Evolutionary conservation across 768 basidiomycete genomes (phyloP), one percentile per base, ranked within the genome.

Genomic region (Boletus tomentosulus): DNA sequence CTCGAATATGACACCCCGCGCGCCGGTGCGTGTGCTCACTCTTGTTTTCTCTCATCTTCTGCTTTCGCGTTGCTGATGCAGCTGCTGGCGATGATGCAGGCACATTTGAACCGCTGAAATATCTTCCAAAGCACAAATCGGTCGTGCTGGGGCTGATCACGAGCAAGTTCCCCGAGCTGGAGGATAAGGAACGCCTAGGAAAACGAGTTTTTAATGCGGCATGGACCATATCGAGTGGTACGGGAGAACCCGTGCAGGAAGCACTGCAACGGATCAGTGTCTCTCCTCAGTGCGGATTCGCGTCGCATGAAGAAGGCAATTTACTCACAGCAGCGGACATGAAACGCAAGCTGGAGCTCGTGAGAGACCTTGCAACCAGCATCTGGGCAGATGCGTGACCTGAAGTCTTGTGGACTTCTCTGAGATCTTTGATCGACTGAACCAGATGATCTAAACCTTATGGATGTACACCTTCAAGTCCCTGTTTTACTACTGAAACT

Each of bases 251-350:
- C 5, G 58, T 67, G 44, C 75, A 74, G 49, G 71, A 75, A 50
- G 78, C 78, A 12, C 2, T 60, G 34, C 28, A 56, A 44, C 74
- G 73, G 54, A 68, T 81, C 28, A 67, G 70, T 46, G 71, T 80
- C 55, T 74, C 73, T 16, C 76, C 78, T 1, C 79, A 81, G 62
- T 81, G 79, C 47, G 80, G 79, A 11, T 72, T 78, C 56, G 78
- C 78, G 15, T 73, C 70, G 10, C 78, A 78, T 53, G 61, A 70
- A 2, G 77, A 78, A 37, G 77, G 78, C 0, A 80, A 79, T 58
- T 55, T 61, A 34, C 68, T 79, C 16, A 55, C 51, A 4, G 61
- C 64, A 16, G 66, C 70, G 4, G 73, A 76, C 47, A 71, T 77
- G 62, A 63, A 63, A 46, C 59, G 48, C 24, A 66, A 66, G 46